Conservation (phyloP, 179 eudicot genomes). For the Vitellaria paradoxa region DNA sequence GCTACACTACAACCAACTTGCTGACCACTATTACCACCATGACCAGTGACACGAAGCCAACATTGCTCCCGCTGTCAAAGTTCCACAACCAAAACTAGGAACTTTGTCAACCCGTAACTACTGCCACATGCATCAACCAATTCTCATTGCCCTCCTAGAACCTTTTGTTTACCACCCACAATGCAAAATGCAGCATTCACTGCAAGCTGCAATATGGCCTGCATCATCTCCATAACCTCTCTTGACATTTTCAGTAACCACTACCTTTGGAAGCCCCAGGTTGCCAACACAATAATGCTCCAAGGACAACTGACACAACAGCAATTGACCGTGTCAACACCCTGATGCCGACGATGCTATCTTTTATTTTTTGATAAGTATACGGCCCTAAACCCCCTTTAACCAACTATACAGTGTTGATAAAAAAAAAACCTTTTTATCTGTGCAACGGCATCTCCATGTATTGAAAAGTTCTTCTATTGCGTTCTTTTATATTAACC, state of each 20-base stretch:
- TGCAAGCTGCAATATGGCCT: background rate
- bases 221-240: background rate
- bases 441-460: no score
- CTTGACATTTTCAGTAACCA: constrained; percentile 2
- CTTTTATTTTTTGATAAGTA: no score
- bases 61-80: background rate
- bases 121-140: background rate
- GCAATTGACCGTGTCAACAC: background rate
- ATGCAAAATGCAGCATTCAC: background rate
- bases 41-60: background rate
- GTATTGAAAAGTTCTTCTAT: no score
- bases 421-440: no score
- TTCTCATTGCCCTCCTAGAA: background rate
- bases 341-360: background rate
- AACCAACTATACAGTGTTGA: no score
- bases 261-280: background rate
- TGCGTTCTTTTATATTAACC: no score
- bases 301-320: background rate
- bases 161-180: background rate
- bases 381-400: no score
- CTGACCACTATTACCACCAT: background rate
- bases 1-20: background rate
- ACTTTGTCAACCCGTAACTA: background rate
- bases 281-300: background rate
- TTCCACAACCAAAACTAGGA: background rate